Evolutionary conservation across 306 rosid species (phyloP).

Genomic region (Vigna unguiculata): DNA sequence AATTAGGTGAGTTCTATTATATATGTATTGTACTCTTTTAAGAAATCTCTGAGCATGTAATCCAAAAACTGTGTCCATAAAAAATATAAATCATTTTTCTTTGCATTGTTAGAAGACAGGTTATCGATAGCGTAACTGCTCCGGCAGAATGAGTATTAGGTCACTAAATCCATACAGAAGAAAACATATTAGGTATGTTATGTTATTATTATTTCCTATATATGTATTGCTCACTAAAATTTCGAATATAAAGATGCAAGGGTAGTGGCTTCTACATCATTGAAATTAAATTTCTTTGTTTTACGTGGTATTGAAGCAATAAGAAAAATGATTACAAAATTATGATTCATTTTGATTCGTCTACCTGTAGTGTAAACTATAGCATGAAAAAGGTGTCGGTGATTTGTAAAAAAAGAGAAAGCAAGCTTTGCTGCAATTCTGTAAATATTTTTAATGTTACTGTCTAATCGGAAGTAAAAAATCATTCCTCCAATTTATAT

Average conservation of each 20-base stretch:
- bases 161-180: slow-evolving; percentile 11
- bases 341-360: slow-evolving; percentile 1
- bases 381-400: background rate
- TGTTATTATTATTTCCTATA: background rate
- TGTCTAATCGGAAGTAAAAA: background rate
- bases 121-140: slow-evolving; percentile 27
- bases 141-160: slow-evolving; percentile 1
- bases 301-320: slow-evolving; percentile 35
- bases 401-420: background rate
- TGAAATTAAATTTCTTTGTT: background rate
- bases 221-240: background rate
- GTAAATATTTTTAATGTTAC: background rate
- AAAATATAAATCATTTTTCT: background rate
- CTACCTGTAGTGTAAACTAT: background rate
- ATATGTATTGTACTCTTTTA: background rate
- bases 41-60: slow-evolving; percentile 9
- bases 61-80: slow-evolving; percentile 27
- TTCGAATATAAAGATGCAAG: slow-evolving; percentile 18
- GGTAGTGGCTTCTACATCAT: background rate
- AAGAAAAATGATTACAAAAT: slow-evolving; percentile 1
- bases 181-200: background rate
- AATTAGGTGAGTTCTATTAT: slow-evolving; percentile 19
- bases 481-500: background rate
- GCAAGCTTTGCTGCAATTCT: background rate
- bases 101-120: slow-evolving; percentile 22